Conservation (phyloP, 352 stramenopile species). For the Phytopythium delawarense region DNA sequence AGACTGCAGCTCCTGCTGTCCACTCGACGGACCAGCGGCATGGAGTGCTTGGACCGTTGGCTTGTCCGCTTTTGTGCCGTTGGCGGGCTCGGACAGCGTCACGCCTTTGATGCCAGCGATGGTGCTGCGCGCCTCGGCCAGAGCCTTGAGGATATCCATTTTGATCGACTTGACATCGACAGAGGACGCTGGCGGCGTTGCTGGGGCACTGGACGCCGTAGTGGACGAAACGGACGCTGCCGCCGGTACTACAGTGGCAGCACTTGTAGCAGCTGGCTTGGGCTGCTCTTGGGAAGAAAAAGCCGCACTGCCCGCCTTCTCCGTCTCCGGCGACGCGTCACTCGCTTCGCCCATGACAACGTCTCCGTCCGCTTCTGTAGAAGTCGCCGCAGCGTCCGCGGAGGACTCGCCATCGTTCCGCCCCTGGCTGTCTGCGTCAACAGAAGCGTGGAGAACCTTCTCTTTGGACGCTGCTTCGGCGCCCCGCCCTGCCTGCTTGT, state of each 20-base stretch:
- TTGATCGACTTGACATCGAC: slow-evolving; percentile 79
- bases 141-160: slow-evolving; percentile 70
- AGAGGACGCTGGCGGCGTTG: slow-evolving; percentile 6
- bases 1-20: slow-evolving; percentile 5
- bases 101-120: slow-evolving; percentile 64
- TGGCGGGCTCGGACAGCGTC: slow-evolving; percentile 3
- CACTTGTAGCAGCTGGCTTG: neutral
- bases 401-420: neutral
- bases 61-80: neutral
- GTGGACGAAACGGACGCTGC: neutral
- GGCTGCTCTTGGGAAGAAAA: neutral
- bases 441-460: neutral
- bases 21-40: neutral
- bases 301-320: neutral
- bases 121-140: slow-evolving; percentile 67
- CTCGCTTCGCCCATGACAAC: slow-evolving; percentile 3
- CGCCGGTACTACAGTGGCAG: neutral
- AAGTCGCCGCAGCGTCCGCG: neutral
- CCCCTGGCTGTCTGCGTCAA: neutral
- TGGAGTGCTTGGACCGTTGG: slow-evolving; percentile 5
- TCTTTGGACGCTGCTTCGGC: neutral
- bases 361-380: neutral
- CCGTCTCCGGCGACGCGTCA: neutral
- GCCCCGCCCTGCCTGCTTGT: neutral
- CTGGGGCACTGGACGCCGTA: neutral